These are phyloP conservation scores for Cruciata laevipes DNA, from an alignment of 257 asterid species.

Conservation along the genomic window DNA sequence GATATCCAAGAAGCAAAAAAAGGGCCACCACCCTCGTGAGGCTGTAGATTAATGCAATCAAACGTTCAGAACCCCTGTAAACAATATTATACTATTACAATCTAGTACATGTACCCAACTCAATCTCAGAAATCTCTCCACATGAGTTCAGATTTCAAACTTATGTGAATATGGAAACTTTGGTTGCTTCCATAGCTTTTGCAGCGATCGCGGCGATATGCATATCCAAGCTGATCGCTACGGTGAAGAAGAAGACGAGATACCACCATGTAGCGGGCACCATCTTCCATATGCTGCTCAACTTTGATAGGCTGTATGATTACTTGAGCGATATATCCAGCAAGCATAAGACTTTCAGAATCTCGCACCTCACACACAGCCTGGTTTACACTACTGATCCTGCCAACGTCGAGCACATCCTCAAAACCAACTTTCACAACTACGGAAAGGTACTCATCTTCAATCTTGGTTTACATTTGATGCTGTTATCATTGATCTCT, in stretches of 20 bases:
- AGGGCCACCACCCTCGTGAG: background rate
- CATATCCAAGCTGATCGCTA: slow-evolving; percentile 10
- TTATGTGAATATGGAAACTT: background rate
- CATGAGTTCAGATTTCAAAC: too few relatives aligned
- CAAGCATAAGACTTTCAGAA: slow-evolving; percentile 41
- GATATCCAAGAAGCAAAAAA: too few relatives aligned
- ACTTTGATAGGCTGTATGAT: slow-evolving; percentile 33
- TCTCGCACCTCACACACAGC: slow-evolving; percentile 31
- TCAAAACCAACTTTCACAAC: slow-evolving; percentile 49
- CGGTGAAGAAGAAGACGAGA: background rate
- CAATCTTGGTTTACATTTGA: background rate
- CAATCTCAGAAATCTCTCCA: too few relatives aligned
- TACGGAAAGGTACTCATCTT: slow-evolving; percentile 44
- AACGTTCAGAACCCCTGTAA: too few relatives aligned
- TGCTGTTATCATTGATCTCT: background rate
- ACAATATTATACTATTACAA: too few relatives aligned
- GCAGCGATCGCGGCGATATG: slow-evolving; percentile 17
- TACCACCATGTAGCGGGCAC: slow-evolving; percentile 43
- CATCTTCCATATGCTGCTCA: slow-evolving; percentile 34
- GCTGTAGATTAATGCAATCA: too few relatives aligned
- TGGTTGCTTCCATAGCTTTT: slow-evolving; percentile 11
- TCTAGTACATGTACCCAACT: too few relatives aligned
- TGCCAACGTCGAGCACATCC: slow-evolving; percentile 52
- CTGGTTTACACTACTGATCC: slow-evolving; percentile 60
- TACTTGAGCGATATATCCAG: slow-evolving; percentile 38